These are phyloP conservation scores for Saprolegnia diclina DNA, from an alignment of 352 stramenopile genomes.

Conservation along the genomic window DNA sequence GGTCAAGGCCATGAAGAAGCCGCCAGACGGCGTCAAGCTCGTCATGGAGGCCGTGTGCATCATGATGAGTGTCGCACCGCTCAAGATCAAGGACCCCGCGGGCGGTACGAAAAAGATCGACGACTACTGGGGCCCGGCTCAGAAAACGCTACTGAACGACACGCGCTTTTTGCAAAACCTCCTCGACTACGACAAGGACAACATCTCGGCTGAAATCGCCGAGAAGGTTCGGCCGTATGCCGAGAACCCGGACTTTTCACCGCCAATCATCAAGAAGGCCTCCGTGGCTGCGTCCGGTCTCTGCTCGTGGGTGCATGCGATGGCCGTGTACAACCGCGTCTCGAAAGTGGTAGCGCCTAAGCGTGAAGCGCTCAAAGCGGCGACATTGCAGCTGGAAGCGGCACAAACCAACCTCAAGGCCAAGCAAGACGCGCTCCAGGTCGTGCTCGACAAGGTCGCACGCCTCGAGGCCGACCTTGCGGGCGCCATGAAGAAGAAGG, in stretches of 20 bases:
- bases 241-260: constrained; percentile 87
- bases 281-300: constrained; percentile 91
- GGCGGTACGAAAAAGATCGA: constrained; percentile 89
- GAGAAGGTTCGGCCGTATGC: constrained; percentile 84
- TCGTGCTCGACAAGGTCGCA: constrained; percentile 90
- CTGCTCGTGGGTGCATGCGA: constrained; percentile 94
- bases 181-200: constrained; percentile 95
- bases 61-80: constrained; percentile 90
- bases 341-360: constrained; percentile 92
- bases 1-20: constrained; percentile 96
- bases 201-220: constrained; percentile 88
- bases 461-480: constrained; percentile 83
- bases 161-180: constrained; percentile 91
- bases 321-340: constrained; percentile 94
- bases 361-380: constrained; percentile 86
- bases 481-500: constrained; percentile 91
- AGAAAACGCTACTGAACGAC: constrained; percentile 91
- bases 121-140: constrained; percentile 91
- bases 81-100: constrained; percentile 90
- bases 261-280: constrained; percentile 92
- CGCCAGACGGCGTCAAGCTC: constrained; percentile 90
- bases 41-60: constrained; percentile 94
- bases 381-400: constrained; percentile 78
- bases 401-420: constrained; percentile 79
- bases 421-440: constrained; percentile 88